Base-by-base conservation (phyloP, 2,329 filamentous ascomycete genomes). In the Ilyonectria sp. region DNA sequence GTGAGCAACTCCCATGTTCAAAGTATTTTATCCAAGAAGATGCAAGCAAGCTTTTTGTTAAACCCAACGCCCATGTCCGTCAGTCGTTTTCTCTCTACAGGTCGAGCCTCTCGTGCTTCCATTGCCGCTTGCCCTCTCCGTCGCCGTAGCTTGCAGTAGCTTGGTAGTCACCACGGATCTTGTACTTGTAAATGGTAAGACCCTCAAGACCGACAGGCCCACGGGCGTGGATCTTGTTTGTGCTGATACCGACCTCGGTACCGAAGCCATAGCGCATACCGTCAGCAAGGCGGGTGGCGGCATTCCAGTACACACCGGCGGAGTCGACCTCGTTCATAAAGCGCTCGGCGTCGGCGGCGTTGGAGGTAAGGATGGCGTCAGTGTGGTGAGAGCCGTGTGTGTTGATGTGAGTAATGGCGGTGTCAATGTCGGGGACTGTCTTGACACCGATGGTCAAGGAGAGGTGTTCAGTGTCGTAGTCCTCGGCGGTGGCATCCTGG, bases 251-350 rank as follows among this genome's bases (percentile, higher is more conserved):
- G 26, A 99, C 96, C 83, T 99, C 96, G 0, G 96, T 98, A 54
- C 96, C 96, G 82, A 99, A 99, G 8, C 96, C 96, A 79, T 97
- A 98, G 47, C 96, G 89, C 93, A 97, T 98, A 8, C 96, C 96
- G 80, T 99, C 96, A 6, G 95, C 94, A 83, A 99, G 95, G 57
- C 96, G 90, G 9, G 94, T 97, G 26, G 94, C 97, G 8, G 94
- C 93, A 79, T 99, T 99, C 94, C 95, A 98, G 86, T 97, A 99
- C 19, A 95, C 95, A 59, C 95, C 95, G 0, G 94, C 93, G 31
- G 94, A 94, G 82, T 98, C 96, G 57, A 98, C 90, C 65, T 90
- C 90, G 50, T 90, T 89, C 89, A 97, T 93, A 85, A 98, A 99
- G 56, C 85, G 85, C 76, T 97, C 91, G 5, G 96, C 95, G 35